These are phyloP conservation scores for Fagopyrum esculentum DNA, from an alignment of 148 eudicot species.

Conservation along the genomic window DNA sequence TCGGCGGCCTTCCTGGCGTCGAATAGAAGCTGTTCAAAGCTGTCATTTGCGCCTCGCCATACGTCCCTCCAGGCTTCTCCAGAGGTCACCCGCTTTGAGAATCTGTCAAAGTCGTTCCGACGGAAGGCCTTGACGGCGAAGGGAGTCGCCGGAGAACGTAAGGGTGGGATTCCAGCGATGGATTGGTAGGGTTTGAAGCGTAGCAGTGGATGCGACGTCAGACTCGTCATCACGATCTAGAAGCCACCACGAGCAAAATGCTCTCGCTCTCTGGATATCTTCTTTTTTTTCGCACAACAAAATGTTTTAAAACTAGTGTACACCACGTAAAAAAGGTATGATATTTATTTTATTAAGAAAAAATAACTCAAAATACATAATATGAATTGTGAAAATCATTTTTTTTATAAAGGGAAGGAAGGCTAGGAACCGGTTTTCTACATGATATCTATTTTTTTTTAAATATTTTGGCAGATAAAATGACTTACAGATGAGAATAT, in stretches of 20 bases:
- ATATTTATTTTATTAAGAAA: no score
- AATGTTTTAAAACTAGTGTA: no score
- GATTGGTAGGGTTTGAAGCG: constrained; percentile 3
- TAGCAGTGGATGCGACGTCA: constrained; percentile 38
- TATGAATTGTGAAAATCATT: no score
- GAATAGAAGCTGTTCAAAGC: constrained; percentile 65
- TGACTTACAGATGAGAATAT: no score
- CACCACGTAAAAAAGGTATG: no score
- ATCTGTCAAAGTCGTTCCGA: constrained; percentile 67
- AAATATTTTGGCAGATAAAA: no score
- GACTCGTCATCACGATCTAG: constrained; percentile 29
- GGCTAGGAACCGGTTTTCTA: no score
- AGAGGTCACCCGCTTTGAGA: constrained; percentile 54
- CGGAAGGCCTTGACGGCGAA: constrained; percentile 34
- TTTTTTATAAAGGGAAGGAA: no score
- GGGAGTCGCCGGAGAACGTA: constrained; percentile 7
- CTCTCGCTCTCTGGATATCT: neutral
- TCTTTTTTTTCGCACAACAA: neutral
- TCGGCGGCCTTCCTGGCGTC: constrained; percentile 79
- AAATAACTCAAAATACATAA: no score
- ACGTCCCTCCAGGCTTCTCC: constrained; percentile 70
- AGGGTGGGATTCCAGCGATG: constrained; percentile 8
- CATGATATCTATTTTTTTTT: no score
- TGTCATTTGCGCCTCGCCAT: constrained; percentile 70
- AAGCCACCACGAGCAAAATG: neutral